These are phyloP conservation scores for Cyberlindnera mycetangii DNA, from an alignment of 805 yeast genomes.

Conservation along the genomic window DNA sequence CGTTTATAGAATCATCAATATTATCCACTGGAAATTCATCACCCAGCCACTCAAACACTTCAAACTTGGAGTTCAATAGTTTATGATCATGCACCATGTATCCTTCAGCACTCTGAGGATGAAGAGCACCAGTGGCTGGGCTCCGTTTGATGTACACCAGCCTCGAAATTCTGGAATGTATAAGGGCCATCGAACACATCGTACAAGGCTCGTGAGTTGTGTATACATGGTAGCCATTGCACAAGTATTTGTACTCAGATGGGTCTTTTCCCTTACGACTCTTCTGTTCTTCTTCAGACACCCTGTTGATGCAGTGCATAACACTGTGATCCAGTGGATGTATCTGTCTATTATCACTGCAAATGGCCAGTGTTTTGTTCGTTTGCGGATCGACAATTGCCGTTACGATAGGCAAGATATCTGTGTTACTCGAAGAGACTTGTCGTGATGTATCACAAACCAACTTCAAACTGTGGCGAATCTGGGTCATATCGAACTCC, in stretches of 20 bases:
- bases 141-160: conserved; percentile 57
- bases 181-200: conserved; percentile 95
- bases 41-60: conserved; percentile 72
- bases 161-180: conserved; percentile 80
- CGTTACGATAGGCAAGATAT: conserved; percentile 48
- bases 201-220: conserved; percentile 95
- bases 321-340: conserved; percentile 72
- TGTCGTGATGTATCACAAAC: conserved; percentile 31
- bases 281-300: conserved; percentile 53
- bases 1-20: conserved; percentile 27
- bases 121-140: conserved; percentile 51
- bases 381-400: conserved; percentile 59
- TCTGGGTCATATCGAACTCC: conserved; percentile 44
- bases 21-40: conserved; percentile 26
- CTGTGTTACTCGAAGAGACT: conserved; percentile 19
- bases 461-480: conserved; percentile 31
- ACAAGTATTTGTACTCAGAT: conserved; percentile 48
- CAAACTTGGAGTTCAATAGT: conserved; percentile 83
- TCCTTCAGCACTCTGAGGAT: conserved; percentile 55
- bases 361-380: conserved; percentile 37
- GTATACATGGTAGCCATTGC: conserved; percentile 73
- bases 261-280: conserved; percentile 32
- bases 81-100: conserved; percentile 74
- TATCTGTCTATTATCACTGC: conserved; percentile 38
- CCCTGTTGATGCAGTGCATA: conserved; percentile 63